A percentile compares a stretch with the other conserved stretches of the same genome.
phyloP scores from a whole-genome alignment of 1,284 basidiomycete species.

The Sparassis latifolia region DNA sequence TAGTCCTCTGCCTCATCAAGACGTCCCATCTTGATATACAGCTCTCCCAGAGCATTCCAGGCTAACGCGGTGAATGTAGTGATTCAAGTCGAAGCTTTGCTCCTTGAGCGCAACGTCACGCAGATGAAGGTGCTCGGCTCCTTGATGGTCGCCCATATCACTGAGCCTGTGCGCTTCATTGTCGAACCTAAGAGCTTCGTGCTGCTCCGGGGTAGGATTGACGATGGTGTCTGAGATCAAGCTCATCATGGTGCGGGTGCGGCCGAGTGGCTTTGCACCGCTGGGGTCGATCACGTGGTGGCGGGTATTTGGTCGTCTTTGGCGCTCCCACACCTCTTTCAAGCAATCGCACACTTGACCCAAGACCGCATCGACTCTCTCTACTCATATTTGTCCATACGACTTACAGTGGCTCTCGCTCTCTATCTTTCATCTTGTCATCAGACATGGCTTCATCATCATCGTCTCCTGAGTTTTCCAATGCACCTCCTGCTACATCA shows the following conservation, averaged over 20 bases:
- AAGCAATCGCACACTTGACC: no score
- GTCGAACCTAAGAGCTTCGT: slow-evolving; percentile 3
- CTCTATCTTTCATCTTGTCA: slow-evolving; percentile 20
- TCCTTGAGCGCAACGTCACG: slow-evolving; percentile 26
- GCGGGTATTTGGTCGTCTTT: no score
- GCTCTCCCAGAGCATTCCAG: slow-evolving; percentile 28
- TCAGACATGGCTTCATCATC: slow-evolving; percentile 49
- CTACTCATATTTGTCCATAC: slow-evolving; percentile 12
- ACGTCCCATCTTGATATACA: slow-evolving; percentile 25
- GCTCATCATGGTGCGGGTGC: no score
- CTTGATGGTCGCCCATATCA: slow-evolving; percentile 19
- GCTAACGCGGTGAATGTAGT: slow-evolving; percentile 5
- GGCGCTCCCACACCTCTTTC: no score
- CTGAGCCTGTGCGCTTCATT: slow-evolving; percentile 19
- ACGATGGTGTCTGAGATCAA: no score
- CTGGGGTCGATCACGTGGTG: no score
- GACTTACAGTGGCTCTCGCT: slow-evolving; percentile 35
- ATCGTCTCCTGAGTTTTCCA: slow-evolving; percentile 67
- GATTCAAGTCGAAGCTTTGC: slow-evolving; percentile 9
- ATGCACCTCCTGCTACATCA: slow-evolving; percentile 36
- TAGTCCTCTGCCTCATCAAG: slow-evolving; percentile 29
- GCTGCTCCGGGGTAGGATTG: no score
- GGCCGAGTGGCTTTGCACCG: no score
- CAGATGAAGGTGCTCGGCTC: slow-evolving; percentile 24
- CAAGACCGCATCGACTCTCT: no score